Base-by-base conservation (phyloP, 805 yeast genomes). In the Wickerhamomyces chambardii region DNA sequence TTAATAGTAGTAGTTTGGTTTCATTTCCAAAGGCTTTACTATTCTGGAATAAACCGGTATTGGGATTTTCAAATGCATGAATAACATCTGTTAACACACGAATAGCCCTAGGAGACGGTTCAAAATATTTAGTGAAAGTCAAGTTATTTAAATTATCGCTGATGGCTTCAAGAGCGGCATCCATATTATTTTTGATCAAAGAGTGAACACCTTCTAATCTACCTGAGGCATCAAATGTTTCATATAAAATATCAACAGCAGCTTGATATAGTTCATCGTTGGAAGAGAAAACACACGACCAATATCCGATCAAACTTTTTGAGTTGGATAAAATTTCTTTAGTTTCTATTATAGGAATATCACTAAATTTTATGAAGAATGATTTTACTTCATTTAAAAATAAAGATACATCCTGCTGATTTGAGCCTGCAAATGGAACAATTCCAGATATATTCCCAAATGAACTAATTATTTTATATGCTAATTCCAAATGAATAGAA, bases 171-270 rank as follows among this genome's bases (percentile, higher is more conserved):
- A 86, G 45, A 8, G 78, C 68, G 7, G 59, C 50, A 3, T 56
- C 48, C 12, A 78, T 50, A 36, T 72, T 64, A 8, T 58, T 49
- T 9, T 56, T 54, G 18, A 87, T 56, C 27, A 78, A 50, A 4
- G 66, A 68, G 32, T 66, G 72, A n/a, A 84, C 64, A 26, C 87
- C 85, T 53, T 84, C 95, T 26, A 74, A 58, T 47, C 96, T 70
- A 15, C 89, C 95, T 36, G 75, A 78, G 12, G 78, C 84, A 53
- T 86, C 94, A 53, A 74, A 82, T 0, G 84, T 74, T 44, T 84
- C 90, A 47, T 82, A 80, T 4, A 87, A 53, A 16, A 85, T 65
- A 41, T 80, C 80, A 6, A 83, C 68, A 1, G 89, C 81, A 1
- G 79, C 68, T 49, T 84, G 86, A 39, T 78, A 80, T 4, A 80